A percentile compares a stretch with the other conserved stretches of the same genome.
Conservation (phyloP, 73 alveolate genomes). For the Effrenium voratum region DNA sequence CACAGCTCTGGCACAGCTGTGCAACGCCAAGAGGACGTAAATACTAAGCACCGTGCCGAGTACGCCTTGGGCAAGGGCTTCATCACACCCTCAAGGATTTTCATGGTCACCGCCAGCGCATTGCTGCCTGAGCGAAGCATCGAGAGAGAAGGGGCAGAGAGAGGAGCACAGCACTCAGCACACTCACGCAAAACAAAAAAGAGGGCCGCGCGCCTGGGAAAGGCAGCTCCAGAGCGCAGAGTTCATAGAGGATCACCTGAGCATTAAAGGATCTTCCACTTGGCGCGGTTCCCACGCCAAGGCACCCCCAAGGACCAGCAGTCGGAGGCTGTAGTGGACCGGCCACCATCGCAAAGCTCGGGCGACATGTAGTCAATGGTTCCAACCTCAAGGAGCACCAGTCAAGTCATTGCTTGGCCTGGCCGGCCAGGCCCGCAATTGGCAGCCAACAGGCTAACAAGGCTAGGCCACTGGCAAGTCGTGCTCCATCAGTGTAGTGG, state of each 20-base stretch:
- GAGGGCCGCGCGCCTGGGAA: neutral
- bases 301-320: slow-evolving; percentile 27
- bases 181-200: no score
- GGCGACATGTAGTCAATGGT: slow-evolving; percentile 17
- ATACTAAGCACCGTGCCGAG: neutral
- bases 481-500: no score
- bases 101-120: slow-evolving; percentile 20
- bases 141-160: no score
- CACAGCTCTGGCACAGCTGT: no score
- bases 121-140: neutral
- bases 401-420: no score
- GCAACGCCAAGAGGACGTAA: no score
- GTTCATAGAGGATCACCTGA: slow-evolving; percentile 20
- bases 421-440: no score
- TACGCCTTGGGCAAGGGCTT: slow-evolving; percentile 14
- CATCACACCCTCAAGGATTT: slow-evolving; percentile 2
- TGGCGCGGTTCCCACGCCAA: neutral
- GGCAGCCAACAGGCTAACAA: no score
- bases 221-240: neutral
- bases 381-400: neutral
- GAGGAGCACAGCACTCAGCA: no score
- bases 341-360: slow-evolving; percentile 14
- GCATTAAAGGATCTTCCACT: neutral
- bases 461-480: no score
- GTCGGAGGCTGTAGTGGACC: neutral